Base-by-base conservation (phyloP, 495 filamentous ascomycete species). In the Podospora bellae-mahoneyi region DNA sequence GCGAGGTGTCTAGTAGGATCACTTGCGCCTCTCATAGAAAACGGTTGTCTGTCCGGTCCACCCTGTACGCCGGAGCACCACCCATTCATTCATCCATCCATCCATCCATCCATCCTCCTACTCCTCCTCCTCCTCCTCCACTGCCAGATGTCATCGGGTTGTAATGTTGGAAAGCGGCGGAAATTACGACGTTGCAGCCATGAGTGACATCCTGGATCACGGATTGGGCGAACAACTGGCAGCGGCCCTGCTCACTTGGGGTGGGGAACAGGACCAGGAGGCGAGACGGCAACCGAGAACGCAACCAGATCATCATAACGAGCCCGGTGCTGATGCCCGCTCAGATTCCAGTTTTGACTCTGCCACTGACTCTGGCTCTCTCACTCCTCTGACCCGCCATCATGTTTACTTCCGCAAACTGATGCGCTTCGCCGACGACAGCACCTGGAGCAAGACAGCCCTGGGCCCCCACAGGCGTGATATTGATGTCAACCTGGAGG, bases 101-200 rank as follows among this genome's bases (percentile, higher is more conserved):
- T 20, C 20, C 23, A 23, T 23, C 23, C 23, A 23, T 23, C 23
- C 23, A 23, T 48, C 39, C 39, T 10, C 39, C 6, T 48, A 10
- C 30, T 32, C 30, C 30, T 32, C 30, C 30, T 32, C 30, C 30
- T 32, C 39, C 13, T 48, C 39, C 39, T 58, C 55, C n/a, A 58
- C 55, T 20, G n/a, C 23, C 55, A 10, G 55, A 26, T 58, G n/a
- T 58, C 23, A 26, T 58, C n/a, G n/a, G n/a, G 55, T 58, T 30
- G 27, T 39, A n/a, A 62, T 55, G 30, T 65, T 7, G 19, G 39
- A 32, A 60, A 26, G 30, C 26, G n/a, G 55, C 62, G 62, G 69
- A 71, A 68, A 71, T 68, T 71, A 57, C 69, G 53, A 68, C 63
- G 69, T 71, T 58, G 66, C 66, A 68, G 59, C 34, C 62, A 68